Percentiles rank a stretch among this genome's conserved stretches.
phyloP scores from a whole-genome alignment of 1,139 yeast genomes.

The Tardiomyces digboiensis region DNA sequence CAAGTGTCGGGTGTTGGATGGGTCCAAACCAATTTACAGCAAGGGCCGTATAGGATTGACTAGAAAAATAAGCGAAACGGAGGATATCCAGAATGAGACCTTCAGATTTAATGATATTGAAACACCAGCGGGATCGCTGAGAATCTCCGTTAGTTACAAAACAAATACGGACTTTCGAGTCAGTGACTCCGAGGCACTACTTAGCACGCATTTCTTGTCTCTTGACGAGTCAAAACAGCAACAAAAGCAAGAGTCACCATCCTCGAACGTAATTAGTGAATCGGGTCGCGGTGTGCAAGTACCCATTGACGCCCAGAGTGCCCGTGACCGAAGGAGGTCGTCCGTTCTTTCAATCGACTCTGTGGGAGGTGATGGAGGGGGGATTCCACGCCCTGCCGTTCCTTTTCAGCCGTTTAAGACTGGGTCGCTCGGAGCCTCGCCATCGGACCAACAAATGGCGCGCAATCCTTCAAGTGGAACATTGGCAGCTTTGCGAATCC shows the following conservation, averaged over 20 bases:
- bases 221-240: conserved; percentile 28
- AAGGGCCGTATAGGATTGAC: conserved; percentile 81
- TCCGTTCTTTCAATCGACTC: not conserved
- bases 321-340: not conserved
- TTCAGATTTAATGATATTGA: conserved; percentile 57
- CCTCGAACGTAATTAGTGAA: not conserved
- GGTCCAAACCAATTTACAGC: conserved; percentile 65
- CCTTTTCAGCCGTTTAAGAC: conserved; percentile 25
- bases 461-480: conserved; percentile 14
- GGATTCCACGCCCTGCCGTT: not conserved
- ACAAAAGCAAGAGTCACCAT: not conserved
- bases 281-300: not conserved
- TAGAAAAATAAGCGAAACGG: conserved; percentile 37
- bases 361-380: not conserved
- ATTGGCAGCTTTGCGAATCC: conserved; percentile 23
- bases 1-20: conserved; percentile 62
- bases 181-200: conserved; percentile 54
- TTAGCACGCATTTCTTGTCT: conserved; percentile 48
- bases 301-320: not conserved
- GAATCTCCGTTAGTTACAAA: conserved; percentile 72
- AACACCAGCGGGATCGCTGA: conserved; percentile 66
- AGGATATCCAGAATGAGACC: conserved; percentile 41
- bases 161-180: conserved; percentile 57
- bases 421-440: conserved; percentile 29
- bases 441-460: conserved; percentile 11